Base-by-base conservation (phyloP, 2,329 filamentous ascomycete species). In the Calcarisporium arbuscula region DNA sequence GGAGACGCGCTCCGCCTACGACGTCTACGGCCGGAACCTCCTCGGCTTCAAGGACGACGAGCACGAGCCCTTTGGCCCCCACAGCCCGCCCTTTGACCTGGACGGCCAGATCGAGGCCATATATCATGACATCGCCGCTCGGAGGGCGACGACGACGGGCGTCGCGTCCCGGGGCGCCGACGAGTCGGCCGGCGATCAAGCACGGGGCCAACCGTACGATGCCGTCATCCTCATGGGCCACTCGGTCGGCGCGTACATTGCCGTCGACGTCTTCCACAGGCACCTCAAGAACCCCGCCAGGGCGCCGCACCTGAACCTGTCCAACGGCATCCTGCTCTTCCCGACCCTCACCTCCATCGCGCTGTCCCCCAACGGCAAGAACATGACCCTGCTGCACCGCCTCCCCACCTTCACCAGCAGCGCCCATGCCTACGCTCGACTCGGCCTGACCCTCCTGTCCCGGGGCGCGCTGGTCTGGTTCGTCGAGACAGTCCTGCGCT, bases 291-390 rank as follows among this genome's bases (percentile, higher is more conserved):
- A 60, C 25, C 50, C 53, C 1, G 40, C 44, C 10, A 36, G 49
- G 10, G 54, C 54, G 2, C 57, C 60, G n/a, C 50, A 57, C 29
- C 51, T 70, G n/a, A 53, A 51, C 9, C 58, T 77, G 16, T 54
- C 52, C 22, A 61, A 68, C 19, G 82, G 71, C 2, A 65, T 87
- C 27, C 64, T 88, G 36, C 67, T 89, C 14, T 87, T 87, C 52
- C 82, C 84, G 2, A 86, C 84, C 2, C 70, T 89, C 23, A 70
- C 79, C n/a, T 74, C 86, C 57, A 79, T 89, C 42, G 75, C 77
- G 8, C 57, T 62, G 36, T 84, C 79, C 2, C 67, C 72, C 0
- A 76, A 66, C 19, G 84, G 83, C 2, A 58, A 58, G 36, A 70
- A 69, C 30, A 34, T 57, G 12, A 43, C 45, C 23, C 43, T 64